Percentiles rank a stretch among this genome's conserved stretches.
Evolutionary conservation across 352 stramenopile genomes (phyloP).

Genomic region (Globisporangium viniferum): DNA sequence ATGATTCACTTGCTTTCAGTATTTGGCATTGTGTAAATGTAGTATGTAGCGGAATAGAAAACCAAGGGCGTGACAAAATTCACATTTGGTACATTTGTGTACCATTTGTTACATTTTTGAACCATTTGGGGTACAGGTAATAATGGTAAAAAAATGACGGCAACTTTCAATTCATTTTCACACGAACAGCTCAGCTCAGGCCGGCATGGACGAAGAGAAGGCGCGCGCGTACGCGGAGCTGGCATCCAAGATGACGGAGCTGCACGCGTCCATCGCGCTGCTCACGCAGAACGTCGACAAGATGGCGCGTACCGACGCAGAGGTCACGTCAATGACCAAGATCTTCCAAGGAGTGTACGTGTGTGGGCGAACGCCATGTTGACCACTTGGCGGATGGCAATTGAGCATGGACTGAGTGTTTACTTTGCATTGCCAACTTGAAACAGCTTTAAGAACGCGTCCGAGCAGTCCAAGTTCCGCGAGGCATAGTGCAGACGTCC

Average conservation of each 20-base stretch:
- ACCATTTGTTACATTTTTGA: no score
- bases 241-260: conserved; percentile 69
- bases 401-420: no score
- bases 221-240: conserved; percentile 60
- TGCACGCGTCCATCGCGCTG: conserved; percentile 68
- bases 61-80: no score
- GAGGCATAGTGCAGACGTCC: conserved; percentile 6
- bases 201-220: conserved; percentile 70
- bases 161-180: neutral
- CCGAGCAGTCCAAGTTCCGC: conserved; percentile 33
- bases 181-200: neutral
- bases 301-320: conserved; percentile 65
- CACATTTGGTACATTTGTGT: no score
- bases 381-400: no score
- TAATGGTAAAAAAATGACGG: no score
- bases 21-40: no score
- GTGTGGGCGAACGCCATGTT: no score
- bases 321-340: conserved; percentile 64
- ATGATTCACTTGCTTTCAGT: no score
- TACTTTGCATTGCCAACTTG: neutral
- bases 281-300: conserved; percentile 73
- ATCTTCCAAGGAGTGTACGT: conserved; percentile 79
- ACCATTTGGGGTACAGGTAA: no score
- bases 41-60: no score
- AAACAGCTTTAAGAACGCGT: conserved; percentile 46